phyloP scores from a whole-genome alignment of 2,329 filamentous ascomycete species.

The Thyridium curvatum region DNA sequence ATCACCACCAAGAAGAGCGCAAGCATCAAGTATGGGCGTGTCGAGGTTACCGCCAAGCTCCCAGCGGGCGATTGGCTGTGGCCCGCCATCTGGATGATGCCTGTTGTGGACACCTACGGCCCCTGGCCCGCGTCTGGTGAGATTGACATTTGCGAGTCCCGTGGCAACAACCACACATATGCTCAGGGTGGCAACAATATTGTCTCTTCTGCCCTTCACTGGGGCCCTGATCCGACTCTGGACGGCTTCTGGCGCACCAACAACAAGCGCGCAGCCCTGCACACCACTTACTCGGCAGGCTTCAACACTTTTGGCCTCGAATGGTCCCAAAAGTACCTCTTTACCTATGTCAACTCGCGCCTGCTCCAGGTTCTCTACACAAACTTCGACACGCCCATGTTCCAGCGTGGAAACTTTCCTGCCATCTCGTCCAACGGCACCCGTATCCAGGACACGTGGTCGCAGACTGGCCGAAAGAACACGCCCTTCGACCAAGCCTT shows the following conservation, averaged over 20 bases:
- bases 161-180: conserved; percentile 78
- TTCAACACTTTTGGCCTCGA: conserved; percentile 79
- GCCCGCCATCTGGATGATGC: conserved; percentile 91
- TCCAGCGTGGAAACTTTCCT: conserved; percentile 63
- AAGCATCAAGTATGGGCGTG: conserved; percentile 71
- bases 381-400: conserved; percentile 64
- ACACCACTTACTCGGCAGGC: conserved; percentile 62
- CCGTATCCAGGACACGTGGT: conserved; percentile 58
- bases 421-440: conserved; percentile 58
- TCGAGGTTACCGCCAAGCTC: conserved; percentile 73
- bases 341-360: conserved; percentile 77
- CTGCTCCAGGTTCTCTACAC: conserved; percentile 76
- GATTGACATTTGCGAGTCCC: conserved; percentile 76
- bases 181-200: conserved; percentile 75
- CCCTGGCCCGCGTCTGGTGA: conserved; percentile 74
- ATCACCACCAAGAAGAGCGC: conserved; percentile 68
- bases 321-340: conserved; percentile 84
- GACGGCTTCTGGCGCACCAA: conserved; percentile 83
- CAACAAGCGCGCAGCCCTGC: conserved; percentile 66
- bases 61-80: conserved; percentile 80
- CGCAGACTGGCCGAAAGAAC: conserved; percentile 48
- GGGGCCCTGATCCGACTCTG: conserved; percentile 65
- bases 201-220: conserved; percentile 72
- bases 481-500: conserved; percentile 73
- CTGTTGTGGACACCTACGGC: conserved; percentile 65